phyloP scores from a whole-genome alignment of 192 early-diverging fungal species.

The Rhizophagus clarus region DNA sequence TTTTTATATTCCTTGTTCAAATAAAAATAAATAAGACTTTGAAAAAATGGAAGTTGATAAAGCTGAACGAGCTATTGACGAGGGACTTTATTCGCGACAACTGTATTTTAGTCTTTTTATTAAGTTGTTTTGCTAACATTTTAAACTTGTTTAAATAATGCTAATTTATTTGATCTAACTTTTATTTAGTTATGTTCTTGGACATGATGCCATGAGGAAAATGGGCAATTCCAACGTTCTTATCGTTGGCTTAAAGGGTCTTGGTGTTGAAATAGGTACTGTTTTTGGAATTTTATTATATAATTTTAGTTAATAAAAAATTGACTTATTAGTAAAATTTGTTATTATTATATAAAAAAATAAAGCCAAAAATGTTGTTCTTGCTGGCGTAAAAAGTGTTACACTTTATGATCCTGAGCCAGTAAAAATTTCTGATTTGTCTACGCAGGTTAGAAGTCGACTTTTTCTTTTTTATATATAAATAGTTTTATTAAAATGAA shows the following conservation, averaged over 20 bases:
- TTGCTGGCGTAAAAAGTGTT: constrained; percentile 99
- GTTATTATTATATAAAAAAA: not conserved
- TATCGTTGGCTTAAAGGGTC: constrained; percentile 92
- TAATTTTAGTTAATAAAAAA: not conserved
- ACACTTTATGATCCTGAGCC: constrained; percentile 87
- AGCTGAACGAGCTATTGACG: constrained; percentile 72
- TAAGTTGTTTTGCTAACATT: constrained; percentile 30
- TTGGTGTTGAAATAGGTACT: constrained; percentile 96
- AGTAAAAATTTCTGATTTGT: constrained; percentile 80
- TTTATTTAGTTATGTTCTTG: constrained; percentile 78
- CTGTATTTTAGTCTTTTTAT: constrained; percentile 73
- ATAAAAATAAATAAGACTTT: not conserved
- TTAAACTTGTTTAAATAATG: not conserved
- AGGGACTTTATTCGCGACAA: constrained; percentile 97
- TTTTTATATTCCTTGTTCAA: no score
- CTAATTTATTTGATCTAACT: not conserved
- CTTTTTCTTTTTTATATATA: not conserved
- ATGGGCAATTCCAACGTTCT: constrained; percentile 97
- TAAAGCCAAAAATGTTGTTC: constrained; percentile 94
- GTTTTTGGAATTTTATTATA: not conserved
- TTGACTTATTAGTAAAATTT: not conserved
- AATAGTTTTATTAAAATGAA: not conserved
- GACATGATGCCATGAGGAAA: constrained; percentile 96
- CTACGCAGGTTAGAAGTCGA: constrained; percentile 69
- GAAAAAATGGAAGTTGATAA: constrained; percentile 50